phyloP scores from a whole-genome alignment of 2,329 filamentous ascomycete genomes.

The Dothideomycetes sp. region DNA sequence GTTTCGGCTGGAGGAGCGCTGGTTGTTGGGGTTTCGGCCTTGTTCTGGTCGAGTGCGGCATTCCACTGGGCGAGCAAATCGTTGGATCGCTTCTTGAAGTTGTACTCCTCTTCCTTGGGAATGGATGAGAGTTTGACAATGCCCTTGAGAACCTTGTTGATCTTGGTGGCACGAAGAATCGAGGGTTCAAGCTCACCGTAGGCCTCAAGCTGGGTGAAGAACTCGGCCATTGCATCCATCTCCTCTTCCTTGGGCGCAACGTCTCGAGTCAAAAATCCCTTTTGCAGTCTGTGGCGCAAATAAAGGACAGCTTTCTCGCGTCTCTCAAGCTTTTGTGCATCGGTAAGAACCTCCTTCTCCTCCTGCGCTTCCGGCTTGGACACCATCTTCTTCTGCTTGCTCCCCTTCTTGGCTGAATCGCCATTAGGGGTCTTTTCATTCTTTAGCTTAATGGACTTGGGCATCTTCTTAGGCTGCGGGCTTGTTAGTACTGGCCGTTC shows the following conservation, averaged over 20 bases:
- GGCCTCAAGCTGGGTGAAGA: slow-evolving; percentile 68
- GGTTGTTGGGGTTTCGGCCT: slow-evolving; percentile 12
- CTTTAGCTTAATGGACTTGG: slow-evolving; percentile 37
- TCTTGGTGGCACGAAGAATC: slow-evolving; percentile 87
- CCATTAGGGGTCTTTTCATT: slow-evolving; percentile 30
- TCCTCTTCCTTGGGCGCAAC: slow-evolving; percentile 77
- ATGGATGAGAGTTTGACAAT: slow-evolving; percentile 82
- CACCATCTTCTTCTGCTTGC: slow-evolving; percentile 17
- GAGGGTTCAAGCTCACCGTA: slow-evolving; percentile 73
- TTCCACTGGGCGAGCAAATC: slow-evolving; percentile 82
- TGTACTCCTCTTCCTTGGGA: slow-evolving; percentile 76
- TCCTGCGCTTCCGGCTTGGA: slow-evolving; percentile 51
- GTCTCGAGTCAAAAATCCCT: slow-evolving; percentile 79
- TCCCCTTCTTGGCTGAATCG: slow-evolving; percentile 23
- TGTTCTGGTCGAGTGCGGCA: slow-evolving; percentile 47
- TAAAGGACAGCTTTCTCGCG: slow-evolving; percentile 68
- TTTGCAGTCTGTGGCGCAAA: slow-evolving; percentile 87
- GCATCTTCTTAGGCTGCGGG: slow-evolving; percentile 36
- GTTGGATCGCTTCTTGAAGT: slow-evolving; percentile 77
- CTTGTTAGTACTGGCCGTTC: neutral
- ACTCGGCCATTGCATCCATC: slow-evolving; percentile 68
- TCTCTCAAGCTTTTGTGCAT: slow-evolving; percentile 44
- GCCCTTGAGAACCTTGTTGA: slow-evolving; percentile 95
- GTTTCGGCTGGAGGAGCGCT: slow-evolving; percentile 13
- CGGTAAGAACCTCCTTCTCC: slow-evolving; percentile 41